Evolutionary conservation across 2,329 filamentous ascomycete genomes (phyloP).

Genomic region (Alternaria infectoria): DNA sequence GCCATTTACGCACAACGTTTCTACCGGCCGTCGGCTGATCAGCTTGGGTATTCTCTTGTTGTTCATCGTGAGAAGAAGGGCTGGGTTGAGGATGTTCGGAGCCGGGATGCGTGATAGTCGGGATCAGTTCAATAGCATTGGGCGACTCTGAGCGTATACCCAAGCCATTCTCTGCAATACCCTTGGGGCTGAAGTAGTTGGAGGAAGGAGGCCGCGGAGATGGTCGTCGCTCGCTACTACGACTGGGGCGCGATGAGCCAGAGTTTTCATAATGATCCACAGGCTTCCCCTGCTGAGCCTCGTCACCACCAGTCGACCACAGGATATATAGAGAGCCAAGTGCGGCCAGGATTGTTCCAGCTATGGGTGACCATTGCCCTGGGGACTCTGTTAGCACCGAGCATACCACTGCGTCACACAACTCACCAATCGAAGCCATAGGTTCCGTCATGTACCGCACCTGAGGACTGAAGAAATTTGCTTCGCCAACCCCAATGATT

Average conservation of each 20-base stretch:
- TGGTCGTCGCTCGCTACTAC: slow-evolving; percentile 21
- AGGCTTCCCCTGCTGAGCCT: slow-evolving; percentile 21
- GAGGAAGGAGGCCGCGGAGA: slow-evolving; percentile 6
- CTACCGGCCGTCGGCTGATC: slow-evolving; percentile 24
- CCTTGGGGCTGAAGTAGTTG: not conserved
- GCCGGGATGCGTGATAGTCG: slow-evolving; percentile 22
- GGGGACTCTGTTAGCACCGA: not conserved
- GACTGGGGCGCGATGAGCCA: slow-evolving; percentile 21
- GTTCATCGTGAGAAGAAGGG: not conserved
- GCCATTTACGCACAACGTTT: slow-evolving; percentile 38
- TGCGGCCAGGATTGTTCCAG: slow-evolving; percentile 64
- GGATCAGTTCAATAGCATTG: slow-evolving; percentile 18
- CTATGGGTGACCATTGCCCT: slow-evolving; percentile 65
- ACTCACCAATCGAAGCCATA: slow-evolving; percentile 61
- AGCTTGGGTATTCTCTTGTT: not conserved
- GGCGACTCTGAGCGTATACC: slow-evolving; percentile 23
- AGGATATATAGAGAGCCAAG: slow-evolving; percentile 64
- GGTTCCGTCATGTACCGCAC: slow-evolving; percentile 67
- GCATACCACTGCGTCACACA: not conserved
- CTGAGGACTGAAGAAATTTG: slow-evolving; percentile 66
- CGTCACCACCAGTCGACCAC: slow-evolving; percentile 48
- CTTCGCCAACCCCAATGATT: slow-evolving; percentile 67
- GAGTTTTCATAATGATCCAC: slow-evolving; percentile 2
- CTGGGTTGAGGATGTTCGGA: slow-evolving; percentile 1
- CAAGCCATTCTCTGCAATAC: not conserved